phyloP scores from a whole-genome alignment of 176 grass and related monocot species.

The Musa troglodytarum region DNA sequence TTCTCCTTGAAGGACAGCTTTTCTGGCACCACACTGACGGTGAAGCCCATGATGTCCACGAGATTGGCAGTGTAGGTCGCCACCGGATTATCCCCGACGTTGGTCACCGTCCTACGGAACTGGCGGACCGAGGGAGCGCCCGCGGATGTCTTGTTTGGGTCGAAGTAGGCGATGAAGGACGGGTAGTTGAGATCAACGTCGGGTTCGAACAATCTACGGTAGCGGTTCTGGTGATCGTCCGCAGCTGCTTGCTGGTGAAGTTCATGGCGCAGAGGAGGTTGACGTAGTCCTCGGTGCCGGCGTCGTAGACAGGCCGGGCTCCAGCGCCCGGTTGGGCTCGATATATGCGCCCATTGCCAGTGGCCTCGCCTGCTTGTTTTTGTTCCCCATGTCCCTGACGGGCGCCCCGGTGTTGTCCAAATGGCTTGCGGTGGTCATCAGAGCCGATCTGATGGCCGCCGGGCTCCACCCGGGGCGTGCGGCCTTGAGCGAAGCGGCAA shows the following conservation, averaged over 20 bases:
- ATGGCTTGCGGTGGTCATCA: constrained; percentile 54
- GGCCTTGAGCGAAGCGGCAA: constrained; percentile 39
- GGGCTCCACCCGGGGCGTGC: constrained; percentile 58
- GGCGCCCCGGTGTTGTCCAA: not conserved
- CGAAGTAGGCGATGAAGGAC: constrained; percentile 62
- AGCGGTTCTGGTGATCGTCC: constrained; percentile 4
- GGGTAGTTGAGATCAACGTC: constrained; percentile 70
- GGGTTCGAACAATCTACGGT: constrained; percentile 37
- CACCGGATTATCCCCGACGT: constrained; percentile 37
- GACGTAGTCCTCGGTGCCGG: constrained; percentile 41
- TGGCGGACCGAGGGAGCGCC: not conserved
- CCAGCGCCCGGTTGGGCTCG: constrained; percentile 52
- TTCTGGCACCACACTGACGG: constrained; percentile 30
- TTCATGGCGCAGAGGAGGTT: constrained; percentile 58
- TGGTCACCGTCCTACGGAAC: constrained; percentile 51
- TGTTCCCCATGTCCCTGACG: constrained; percentile 2
- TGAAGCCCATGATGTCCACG: constrained; percentile 30
- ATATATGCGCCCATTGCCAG: constrained; percentile 57
- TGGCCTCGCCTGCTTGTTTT: constrained; percentile 23
- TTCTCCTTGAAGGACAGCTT: constrained; percentile 38
- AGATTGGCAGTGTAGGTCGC: constrained; percentile 47
- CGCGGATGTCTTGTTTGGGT: constrained; percentile 4
- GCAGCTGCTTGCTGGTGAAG: constrained; percentile 28
- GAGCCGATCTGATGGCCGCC: constrained; percentile 45
- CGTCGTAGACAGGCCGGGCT: constrained; percentile 73